Base-by-base conservation (phyloP, 2,329 filamentous ascomycete genomes). In the Diaporthe aspalathi region DNA sequence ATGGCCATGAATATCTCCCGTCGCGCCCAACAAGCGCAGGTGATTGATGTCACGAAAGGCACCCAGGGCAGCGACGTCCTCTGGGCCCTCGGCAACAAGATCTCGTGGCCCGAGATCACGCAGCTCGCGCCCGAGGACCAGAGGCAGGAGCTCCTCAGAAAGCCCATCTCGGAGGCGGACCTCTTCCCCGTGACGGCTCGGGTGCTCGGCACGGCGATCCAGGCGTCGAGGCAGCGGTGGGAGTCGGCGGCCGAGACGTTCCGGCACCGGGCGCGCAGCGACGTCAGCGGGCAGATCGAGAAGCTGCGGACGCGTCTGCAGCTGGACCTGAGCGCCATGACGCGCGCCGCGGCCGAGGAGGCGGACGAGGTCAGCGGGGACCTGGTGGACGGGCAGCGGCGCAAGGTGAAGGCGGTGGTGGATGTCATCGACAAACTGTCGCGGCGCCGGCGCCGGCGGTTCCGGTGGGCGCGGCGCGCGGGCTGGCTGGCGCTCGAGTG, bases 401-500 rank as follows among this genome's bases (percentile, higher is more conserved):
- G 97, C 63, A 90, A 93, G 72, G 90, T 97, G 63, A 97, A 97
- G 82, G 88, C 90, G 53, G 89, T 97, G 49, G 89, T 91, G 60
- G 94, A 97, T 79, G 88, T 90, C 20, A 93, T 98, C 72, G 87
- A 96, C 72, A 89, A 92, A 77, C 91, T 93, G 84, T 86, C 94
- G 66, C 86, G 93, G 72, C 87, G 92, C 72, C 86, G 94, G 67
- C 86, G 90, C 17, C 81, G 90, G 38, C 82, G 89, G 70, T 90
- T 96, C 77, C 86, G 93, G 68, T 94, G 94, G 90, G 81, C 94
- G 29, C 86, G 94, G 49, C 86, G 93, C 17, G 89, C 90, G 0
- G 91, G 94, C 17, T 98, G 94, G 88, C 90, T 94, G 68, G 82
- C 92, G 24, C 89, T 98, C 20, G 95, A 98, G 84, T 98, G 94